Conservation (phyloP, 352 stramenopile genomes). For the Plasmopara viticola region DNA sequence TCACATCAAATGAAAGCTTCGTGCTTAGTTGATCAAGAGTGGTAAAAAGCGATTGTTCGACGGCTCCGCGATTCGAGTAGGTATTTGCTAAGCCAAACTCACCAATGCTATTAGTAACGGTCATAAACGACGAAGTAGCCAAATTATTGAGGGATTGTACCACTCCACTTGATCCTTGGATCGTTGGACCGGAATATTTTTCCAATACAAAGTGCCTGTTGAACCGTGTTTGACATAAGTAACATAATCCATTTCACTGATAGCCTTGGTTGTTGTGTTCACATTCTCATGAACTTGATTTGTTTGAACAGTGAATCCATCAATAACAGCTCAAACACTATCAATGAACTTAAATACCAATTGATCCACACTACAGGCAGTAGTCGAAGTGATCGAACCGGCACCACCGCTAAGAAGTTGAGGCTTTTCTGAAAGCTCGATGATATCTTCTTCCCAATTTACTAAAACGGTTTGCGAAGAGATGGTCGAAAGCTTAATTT, state of each 20-base stretch:
- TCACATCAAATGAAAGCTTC: conserved; percentile 13
- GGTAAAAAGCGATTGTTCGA: conserved; percentile 7
- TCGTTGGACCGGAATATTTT: conserved; percentile 5
- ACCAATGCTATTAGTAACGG: too few species aligned
- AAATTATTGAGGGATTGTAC: too few species aligned
- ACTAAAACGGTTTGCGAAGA: too few species aligned
- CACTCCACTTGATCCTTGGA: conserved; percentile 1
- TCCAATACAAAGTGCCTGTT: conserved; percentile 6
- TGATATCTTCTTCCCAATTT: too few species aligned
- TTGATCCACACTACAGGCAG: neutral
- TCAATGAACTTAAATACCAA: too few species aligned
- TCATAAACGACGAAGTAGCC: conserved; percentile 8
- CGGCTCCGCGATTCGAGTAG: conserved; percentile 5
- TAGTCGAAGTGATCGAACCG: too few species aligned
- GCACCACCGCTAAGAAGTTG: too few species aligned
- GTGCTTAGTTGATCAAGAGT: conserved; percentile 5
- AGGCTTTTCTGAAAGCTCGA: too few species aligned
- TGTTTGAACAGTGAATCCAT: conserved; percentile 1
- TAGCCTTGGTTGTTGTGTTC: conserved; percentile 1
- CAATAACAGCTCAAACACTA: too few species aligned
- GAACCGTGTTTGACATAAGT: too few species aligned
- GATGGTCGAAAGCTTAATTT: too few species aligned
- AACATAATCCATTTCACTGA: conserved; percentile 4
- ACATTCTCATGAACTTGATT: conserved; percentile 3
- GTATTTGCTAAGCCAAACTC: conserved; percentile 10